Percentiles rank a stretch among this genome's conserved stretches.
phyloP scores from a whole-genome alignment of 768 basidiomycete species.

The Hemileccinum impolitum region DNA sequence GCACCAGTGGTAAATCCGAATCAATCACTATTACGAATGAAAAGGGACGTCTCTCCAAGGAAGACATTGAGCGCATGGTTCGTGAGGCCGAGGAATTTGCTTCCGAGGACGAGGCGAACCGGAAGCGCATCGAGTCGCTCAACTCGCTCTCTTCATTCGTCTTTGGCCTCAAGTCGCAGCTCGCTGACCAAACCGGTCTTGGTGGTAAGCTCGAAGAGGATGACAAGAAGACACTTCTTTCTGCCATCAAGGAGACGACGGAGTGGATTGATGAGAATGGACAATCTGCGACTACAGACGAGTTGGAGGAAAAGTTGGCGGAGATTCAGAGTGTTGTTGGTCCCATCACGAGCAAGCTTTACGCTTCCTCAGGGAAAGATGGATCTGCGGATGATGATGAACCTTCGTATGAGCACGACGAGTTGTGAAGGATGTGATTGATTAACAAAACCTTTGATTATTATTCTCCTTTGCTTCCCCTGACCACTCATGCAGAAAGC shows the following conservation, averaged over 20 bases:
- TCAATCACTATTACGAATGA: constrained; percentile 95
- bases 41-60: constrained; percentile 85
- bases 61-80: constrained; percentile 96
- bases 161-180: constrained; percentile 84
- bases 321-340: constrained; percentile 73
- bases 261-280: constrained; percentile 92
- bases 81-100: constrained; percentile 90
- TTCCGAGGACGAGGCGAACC: constrained; percentile 71
- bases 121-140: constrained; percentile 82
- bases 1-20: constrained; percentile 70
- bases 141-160: constrained; percentile 79
- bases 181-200: constrained; percentile 83
- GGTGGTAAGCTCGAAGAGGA: constrained; percentile 83
- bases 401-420: constrained; percentile 48
- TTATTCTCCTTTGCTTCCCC: constrained; percentile 2
- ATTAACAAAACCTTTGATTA: constrained; percentile 1
- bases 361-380: constrained; percentile 43
- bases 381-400: constrained; percentile 40
- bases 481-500: not conserved
- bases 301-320: constrained; percentile 84
- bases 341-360: constrained; percentile 86
- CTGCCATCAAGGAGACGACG: constrained; percentile 79
- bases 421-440: constrained; percentile 37
- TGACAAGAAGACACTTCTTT: constrained; percentile 81
- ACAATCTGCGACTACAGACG: constrained; percentile 72